Percentiles rank a stretch among this genome's conserved stretches.
These are phyloP conservation scores for Aureobasidium sp. DNA, from an alignment of 2,329 filamentous ascomycete genomes.

Conservation along the genomic window DNA sequence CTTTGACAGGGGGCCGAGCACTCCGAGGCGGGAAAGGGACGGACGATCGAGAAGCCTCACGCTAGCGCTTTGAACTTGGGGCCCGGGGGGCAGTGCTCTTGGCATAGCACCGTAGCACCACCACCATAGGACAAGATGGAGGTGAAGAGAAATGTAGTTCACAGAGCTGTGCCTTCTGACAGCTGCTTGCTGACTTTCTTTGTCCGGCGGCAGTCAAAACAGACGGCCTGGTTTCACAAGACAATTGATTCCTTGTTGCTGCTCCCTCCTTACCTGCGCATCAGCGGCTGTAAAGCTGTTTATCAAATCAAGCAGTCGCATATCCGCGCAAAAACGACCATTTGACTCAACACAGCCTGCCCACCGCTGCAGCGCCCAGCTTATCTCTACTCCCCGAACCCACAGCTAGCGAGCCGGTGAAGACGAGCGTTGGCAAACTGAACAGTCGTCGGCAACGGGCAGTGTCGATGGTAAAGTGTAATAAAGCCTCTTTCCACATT, in stretches of 20 bases:
- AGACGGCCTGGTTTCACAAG: background rate
- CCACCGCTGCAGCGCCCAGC: background rate
- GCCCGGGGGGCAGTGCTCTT: background rate
- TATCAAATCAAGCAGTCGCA: background rate
- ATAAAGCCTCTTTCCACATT: constrained; percentile 11
- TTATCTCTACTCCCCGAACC: background rate
- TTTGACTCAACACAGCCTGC: constrained; percentile 10
- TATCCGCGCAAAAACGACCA: background rate
- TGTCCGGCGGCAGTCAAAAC: background rate
- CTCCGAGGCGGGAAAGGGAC: background rate
- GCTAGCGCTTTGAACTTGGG: background rate
- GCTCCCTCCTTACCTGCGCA: background rate
- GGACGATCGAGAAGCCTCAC: background rate
- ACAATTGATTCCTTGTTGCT: background rate
- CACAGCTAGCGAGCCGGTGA: background rate
- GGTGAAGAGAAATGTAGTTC: background rate
- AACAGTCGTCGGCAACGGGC: background rate
- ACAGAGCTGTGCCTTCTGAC: background rate
- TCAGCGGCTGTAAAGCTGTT: background rate
- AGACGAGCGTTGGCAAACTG: background rate
- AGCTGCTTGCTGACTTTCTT: background rate
- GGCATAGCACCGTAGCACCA: background rate
- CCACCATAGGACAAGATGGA: background rate
- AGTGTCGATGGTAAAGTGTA: constrained; percentile 12
- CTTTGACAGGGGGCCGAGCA: constrained; percentile 9